phyloP scores from a whole-genome alignment of 2,329 filamentous ascomycete species.

The Daldinia eschscholtzii region DNA sequence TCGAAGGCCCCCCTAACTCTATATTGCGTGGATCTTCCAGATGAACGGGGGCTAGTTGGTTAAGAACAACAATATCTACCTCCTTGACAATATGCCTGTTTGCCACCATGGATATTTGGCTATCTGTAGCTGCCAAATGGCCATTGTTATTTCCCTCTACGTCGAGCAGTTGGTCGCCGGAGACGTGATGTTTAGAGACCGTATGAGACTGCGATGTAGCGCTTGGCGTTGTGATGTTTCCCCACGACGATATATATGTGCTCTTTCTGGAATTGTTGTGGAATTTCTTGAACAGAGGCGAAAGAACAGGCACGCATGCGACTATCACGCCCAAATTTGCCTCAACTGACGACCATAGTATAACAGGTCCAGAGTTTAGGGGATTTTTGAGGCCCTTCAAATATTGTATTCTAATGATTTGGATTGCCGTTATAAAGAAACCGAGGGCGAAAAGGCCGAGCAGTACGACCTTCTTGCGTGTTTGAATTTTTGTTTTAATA shows the following conservation, averaged over 20 bases:
- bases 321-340: conserved; percentile 30
- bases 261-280: conserved; percentile 1
- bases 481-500: conserved; percentile 24
- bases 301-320: conserved; percentile 30
- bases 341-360: conserved; percentile 32
- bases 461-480: conserved; percentile 28
- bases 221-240: background rate
- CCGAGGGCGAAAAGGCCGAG: conserved; percentile 38
- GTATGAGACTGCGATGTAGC: background rate
- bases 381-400: conserved; percentile 19
- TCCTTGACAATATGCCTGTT: conserved; percentile 23
- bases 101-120: background rate
- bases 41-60: conserved; percentile 21
- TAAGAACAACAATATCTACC: conserved; percentile 28
- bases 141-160: background rate
- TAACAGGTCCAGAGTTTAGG: conserved; percentile 21
- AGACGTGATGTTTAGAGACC: conserved; percentile 4
- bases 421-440: conserved; percentile 36
- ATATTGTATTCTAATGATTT: conserved; percentile 36
- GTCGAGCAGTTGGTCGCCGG: conserved; percentile 7
- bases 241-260: conserved; percentile 12
- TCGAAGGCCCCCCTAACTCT: background rate
- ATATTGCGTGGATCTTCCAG: background rate
- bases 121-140: background rate
- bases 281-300: conserved; percentile 22